A percentile compares a stretch with the other conserved stretches of the same genome.
phyloP scores from a whole-genome alignment of 352 stramenopile genomes.

The Globisporangium paroecandrum region DNA sequence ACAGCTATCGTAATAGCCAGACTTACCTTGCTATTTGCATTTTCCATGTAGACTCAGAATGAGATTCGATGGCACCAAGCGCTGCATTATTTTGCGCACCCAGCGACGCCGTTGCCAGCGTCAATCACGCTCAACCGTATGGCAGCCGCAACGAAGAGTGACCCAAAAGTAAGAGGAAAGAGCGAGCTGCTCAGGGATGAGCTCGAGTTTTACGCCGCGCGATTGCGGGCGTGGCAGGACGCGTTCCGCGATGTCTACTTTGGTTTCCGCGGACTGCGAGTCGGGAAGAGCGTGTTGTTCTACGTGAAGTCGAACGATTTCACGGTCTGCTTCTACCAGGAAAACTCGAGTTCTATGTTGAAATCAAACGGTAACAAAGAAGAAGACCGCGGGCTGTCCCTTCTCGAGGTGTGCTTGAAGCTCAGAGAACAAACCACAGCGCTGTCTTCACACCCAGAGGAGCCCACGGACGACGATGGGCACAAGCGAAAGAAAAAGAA shows the following conservation, averaged over 20 bases:
- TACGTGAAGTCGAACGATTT: conserved; percentile 70
- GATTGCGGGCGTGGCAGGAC: conserved; percentile 62
- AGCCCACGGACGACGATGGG: not conserved
- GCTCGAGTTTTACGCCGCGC: conserved; percentile 53
- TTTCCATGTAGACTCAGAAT: conserved; percentile 2
- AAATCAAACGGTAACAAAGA: not conserved
- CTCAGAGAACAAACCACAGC: conserved; percentile 9
- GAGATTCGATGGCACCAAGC: conserved; percentile 60
- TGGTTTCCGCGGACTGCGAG: conserved; percentile 32
- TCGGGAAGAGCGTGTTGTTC: conserved; percentile 20
- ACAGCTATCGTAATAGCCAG: not conserved
- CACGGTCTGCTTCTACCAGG: conserved; percentile 51
- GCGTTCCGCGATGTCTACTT: conserved; percentile 71
- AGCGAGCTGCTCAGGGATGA: conserved; percentile 43
- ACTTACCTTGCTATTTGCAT: not conserved
- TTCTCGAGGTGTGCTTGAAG: conserved; percentile 41
- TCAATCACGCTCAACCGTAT: conserved; percentile 49
- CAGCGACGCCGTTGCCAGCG: conserved; percentile 43
- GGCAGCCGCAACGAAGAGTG: conserved; percentile 21
- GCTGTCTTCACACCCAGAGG: conserved; percentile 2
- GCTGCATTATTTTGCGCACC: conserved; percentile 68
- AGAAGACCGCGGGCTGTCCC: not conserved
- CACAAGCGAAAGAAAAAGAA: conserved; percentile 9
- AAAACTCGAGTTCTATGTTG: conserved; percentile 7
- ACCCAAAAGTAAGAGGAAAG: conserved; percentile 24